A percentile compares a stretch with the other conserved stretches of the same genome.
phyloP scores from a whole-genome alignment of 2,329 filamentous ascomycete species.

The Aspergillus viridinutans region DNA sequence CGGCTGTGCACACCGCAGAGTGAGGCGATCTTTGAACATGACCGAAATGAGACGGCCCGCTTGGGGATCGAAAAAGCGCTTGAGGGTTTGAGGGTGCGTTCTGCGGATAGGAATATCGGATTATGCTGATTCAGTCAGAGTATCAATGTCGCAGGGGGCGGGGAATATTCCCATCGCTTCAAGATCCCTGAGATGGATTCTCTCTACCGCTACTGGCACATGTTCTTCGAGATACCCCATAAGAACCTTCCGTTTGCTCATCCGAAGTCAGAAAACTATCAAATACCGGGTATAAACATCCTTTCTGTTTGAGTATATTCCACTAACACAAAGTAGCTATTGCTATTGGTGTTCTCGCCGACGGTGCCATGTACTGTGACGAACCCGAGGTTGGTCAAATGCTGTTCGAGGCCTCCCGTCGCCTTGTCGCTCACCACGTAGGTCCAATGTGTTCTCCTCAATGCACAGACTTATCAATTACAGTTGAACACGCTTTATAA shows the following conservation, averaged over 20 bases:
- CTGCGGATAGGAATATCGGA: neutral
- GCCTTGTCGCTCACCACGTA: neutral
- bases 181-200: neutral
- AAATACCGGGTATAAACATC: neutral
- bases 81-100: neutral
- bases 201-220: neutral
- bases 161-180: neutral
- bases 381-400: neutral
- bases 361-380: neutral
- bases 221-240: neutral
- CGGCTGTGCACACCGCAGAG: neutral
- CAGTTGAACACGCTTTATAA: neutral
- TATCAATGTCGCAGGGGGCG: neutral
- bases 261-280: neutral
- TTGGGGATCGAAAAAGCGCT: neutral
- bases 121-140: neutral
- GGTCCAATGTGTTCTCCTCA: neutral
- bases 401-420: neutral
- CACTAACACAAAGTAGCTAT: neutral
- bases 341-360: neutral
- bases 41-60: neutral
- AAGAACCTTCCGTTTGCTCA: neutral
- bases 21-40: neutral
- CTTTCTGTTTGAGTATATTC: neutral
- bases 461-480: neutral